Base-by-base conservation (phyloP, 768 basidiomycete species). In the Galerina marginata region DNA sequence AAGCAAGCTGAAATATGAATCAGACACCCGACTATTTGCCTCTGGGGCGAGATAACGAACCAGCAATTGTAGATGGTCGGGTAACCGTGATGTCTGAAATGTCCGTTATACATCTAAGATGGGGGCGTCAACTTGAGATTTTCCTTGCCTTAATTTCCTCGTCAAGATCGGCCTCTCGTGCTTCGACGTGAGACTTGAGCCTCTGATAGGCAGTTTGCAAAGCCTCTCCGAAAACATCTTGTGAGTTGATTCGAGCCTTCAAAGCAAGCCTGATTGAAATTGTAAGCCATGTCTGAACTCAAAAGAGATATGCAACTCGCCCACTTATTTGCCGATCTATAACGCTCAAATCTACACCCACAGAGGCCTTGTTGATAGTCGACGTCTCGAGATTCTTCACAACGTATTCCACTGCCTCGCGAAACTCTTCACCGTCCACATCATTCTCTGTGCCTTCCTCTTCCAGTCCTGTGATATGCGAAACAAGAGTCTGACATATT, bases 31-130 rank as follows among this genome's bases (percentile, higher is more conserved):
- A 23, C 26, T 20, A 39, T 45, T 33, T 38, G 5, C 43, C 37
- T 14, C 14, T 7, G 37, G 36, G 52, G 12, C 16, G 12, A 37
- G 2, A 44, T 60, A 39, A 70, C 84, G 59, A 71, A 92, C 92
- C 55, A 93, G 77, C 48, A 93, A 79, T 59, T 90, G 89, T 6
- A 93, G 71, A 72, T 92, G 90, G 65, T 87, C 85, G 2, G 91
- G 90, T 20, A 92, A 74, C 49, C 77, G 85, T 16, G 86, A 81
- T 52, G 76, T 70, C 87, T 91, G 58, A n/a, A 6, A 23, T 46
- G n/a, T 43, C 42, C 47, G 69, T 40, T 39, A 26, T 39, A 26
- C 45, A 16, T 38, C 51, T 11, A 12, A 42, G 45, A 16, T n/a
- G 37, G n/a, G 55, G 49, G 12, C 37, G 36, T 26, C 20, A 14